phyloP scores from a whole-genome alignment of 1,139 yeast species.

The Pichia sp. region DNA sequence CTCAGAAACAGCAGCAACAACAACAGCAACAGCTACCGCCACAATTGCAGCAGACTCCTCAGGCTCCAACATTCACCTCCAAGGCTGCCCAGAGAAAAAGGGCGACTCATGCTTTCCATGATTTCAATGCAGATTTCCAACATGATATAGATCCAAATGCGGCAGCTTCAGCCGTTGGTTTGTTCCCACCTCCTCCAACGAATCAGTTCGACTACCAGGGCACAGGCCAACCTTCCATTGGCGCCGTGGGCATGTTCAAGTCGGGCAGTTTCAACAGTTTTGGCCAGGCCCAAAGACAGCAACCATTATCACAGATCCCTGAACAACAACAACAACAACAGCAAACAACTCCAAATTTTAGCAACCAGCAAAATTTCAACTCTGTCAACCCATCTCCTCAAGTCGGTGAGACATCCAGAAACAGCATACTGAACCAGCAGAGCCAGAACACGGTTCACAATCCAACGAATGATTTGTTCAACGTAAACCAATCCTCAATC shows the following conservation, averaged over 20 bases:
- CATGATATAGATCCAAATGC: conserved; percentile 31
- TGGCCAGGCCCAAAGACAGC: too few species aligned
- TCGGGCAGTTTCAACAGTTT: too few species aligned
- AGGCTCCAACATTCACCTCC: background rate
- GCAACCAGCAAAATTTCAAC: background rate
- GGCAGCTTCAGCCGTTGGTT: conserved; percentile 31
- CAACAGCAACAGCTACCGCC: background rate
- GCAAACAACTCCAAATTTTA: background rate
- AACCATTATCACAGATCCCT: too few species aligned
- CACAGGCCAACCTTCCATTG: too few species aligned
- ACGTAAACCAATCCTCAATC: conserved; percentile 13
- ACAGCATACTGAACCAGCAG: background rate
- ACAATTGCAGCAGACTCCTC: background rate
- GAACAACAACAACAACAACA: background rate
- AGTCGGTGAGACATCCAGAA: background rate
- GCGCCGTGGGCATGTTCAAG: too few species aligned
- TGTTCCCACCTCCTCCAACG: conserved; percentile 11
- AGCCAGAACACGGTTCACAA: background rate
- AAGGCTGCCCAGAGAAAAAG: conserved; percentile 14
- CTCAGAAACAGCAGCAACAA: too few species aligned
- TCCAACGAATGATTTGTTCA: conserved; percentile 10
- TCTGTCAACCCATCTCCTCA: background rate
- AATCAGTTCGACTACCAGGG: background rate
- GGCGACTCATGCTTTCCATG: conserved; percentile 29
- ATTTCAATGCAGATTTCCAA: conserved; percentile 11